Evolutionary conservation across 108 stramenopile species (phyloP), one percentile per base, ranked within the genome.

Genomic region (Cylindrotheca closterium): DNA sequence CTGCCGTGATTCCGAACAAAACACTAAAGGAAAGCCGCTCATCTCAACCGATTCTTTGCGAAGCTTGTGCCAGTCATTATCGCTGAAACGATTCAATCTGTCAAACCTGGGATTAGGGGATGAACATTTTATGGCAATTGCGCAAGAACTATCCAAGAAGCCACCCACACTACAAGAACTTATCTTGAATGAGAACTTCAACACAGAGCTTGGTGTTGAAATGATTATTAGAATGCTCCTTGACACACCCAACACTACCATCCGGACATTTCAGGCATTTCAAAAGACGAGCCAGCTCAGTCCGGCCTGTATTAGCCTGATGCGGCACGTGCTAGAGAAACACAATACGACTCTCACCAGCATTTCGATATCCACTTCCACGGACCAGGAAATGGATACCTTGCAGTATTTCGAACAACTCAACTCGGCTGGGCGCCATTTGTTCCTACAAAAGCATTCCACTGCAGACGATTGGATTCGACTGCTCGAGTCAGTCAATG

Each of bases 111-210:
- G 47, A 25, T 21, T 67, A 22, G 24, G 25, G n/a, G 65, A 67
- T 56, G 42, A 56, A 30, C 55, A 67, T 26, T 67, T 67, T 27
- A 22, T 30, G 17, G 18, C 46, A 2, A 4, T 67, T 31, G 42
- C 65, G 17, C 25, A 49, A 37, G 65, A 67, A 29, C 2, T 67
- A 10, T 23, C 27, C 31, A 28, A 22, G 2, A 64, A 54, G 15
- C 18, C 32, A 18, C 15, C 3, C 3, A 37, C 64, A 23, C 37
- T 67, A 30, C 26, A 24, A 26, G 55, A 67, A 32, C 29, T 67
- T 12, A 47, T 67, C 23, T 32, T 67, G 4, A 67, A 67, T 29
- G 27, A 30, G 17, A 67, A 67, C 46, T 23, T 29, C 15, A 67
- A 67, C 47, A 57, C 46, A 4, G 55, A 67, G 17, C 10, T 21